Evolutionary conservation across 371 early-diverging fungal species (phyloP), one percentile per base, ranked within the genome.

Genomic region (Thermomucor indicae-seudaticae): DNA sequence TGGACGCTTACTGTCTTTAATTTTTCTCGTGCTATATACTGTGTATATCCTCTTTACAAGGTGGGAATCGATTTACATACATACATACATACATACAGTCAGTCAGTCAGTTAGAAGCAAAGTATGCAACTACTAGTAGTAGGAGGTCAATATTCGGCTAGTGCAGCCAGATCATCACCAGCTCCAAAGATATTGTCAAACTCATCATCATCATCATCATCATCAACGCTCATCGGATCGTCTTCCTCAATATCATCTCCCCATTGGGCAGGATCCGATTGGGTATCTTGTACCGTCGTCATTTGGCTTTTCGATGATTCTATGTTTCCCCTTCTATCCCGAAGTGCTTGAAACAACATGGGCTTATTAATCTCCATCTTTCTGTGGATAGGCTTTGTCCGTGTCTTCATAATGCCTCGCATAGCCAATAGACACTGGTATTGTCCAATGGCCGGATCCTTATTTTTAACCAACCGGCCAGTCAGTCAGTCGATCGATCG

Each of bases 111-210:
- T n/a, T n/a, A n/a, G n/a, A n/a, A n/a, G n/a, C n/a, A n/a, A n/a
- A n/a, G n/a, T n/a, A n/a, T n/a, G n/a, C n/a, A n/a, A n/a, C n/a
- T n/a, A n/a, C n/a, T n/a, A n/a, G n/a, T n/a, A n/a, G n/a, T n/a
- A n/a, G n/a, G n/a, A n/a, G n/a, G n/a, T n/a, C n/a, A n/a, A n/a
- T n/a, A n/a, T n/a, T n/a, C n/a, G n/a, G n/a, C 53, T 22, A 60
- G 42, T 8, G 25, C 47, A 8, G 59, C 59, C 20, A 63, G 34
- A 20, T 64, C 70, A 11, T 53, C n/a, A 0, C 62, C 72, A 47
- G 67, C 72, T 5, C 68, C 72, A 47, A 55, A 67, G 0, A 63
- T 48, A 19, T 53, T 49, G 32, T 69, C 70, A 56, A 58, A 70
- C 19, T 51, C 54, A 2, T 61, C 57, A 14, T 59, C 54, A 29